A percentile compares a stretch with the other conserved stretches of the same genome.
Evolutionary conservation across 2,329 filamentous ascomycete species (phyloP).

Genomic region (Colletotrichum sp.): DNA sequence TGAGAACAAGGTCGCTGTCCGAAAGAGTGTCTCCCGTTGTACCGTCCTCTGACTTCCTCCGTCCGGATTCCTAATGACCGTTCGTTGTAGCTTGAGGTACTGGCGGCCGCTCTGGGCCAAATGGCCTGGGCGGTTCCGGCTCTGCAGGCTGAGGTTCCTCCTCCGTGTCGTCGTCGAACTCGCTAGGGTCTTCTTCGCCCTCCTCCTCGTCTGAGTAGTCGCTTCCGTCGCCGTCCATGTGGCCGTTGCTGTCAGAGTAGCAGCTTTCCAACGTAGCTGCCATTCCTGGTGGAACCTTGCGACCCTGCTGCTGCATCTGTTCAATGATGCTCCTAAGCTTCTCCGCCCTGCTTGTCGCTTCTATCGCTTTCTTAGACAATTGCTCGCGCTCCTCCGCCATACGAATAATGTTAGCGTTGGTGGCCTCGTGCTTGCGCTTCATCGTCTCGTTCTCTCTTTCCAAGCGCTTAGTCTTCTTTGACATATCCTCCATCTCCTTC

Average conservation of each 20-base stretch:
- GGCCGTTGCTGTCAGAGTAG: slow-evolving; percentile 59
- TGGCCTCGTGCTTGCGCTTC: slow-evolving; percentile 91
- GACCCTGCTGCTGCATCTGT: slow-evolving; percentile 93
- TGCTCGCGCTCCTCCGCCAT: slow-evolving; percentile 96
- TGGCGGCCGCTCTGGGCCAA: slow-evolving; percentile 55
- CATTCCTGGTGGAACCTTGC: slow-evolving; percentile 73
- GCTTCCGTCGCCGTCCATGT: slow-evolving; percentile 61
- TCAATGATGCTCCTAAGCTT: slow-evolving; percentile 95
- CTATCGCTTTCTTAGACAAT: slow-evolving; percentile 69
- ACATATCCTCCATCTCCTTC: slow-evolving; percentile 99
- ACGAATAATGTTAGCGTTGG: slow-evolving; percentile 92
- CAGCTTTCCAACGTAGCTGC: slow-evolving; percentile 63
- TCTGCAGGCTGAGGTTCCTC: slow-evolving; percentile 49
- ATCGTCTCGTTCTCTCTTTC: slow-evolving; percentile 95
- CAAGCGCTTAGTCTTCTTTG: slow-evolving; percentile 95
- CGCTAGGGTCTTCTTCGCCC: slow-evolving; percentile 66
- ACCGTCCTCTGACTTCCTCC: slow-evolving; percentile 5
- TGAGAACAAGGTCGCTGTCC: not conserved
- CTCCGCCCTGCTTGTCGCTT: slow-evolving; percentile 73
- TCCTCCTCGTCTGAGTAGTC: slow-evolving; percentile 70
- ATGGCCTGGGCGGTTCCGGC: slow-evolving; percentile 43
- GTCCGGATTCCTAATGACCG: slow-evolving; percentile 42
- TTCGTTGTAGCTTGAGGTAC: slow-evolving; percentile 42
- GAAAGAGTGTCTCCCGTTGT: not conserved
- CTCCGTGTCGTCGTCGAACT: slow-evolving; percentile 67